These are phyloP conservation scores for Acer yangbiense DNA, from an alignment of 345 rosid genomes.

Conservation along the genomic window DNA sequence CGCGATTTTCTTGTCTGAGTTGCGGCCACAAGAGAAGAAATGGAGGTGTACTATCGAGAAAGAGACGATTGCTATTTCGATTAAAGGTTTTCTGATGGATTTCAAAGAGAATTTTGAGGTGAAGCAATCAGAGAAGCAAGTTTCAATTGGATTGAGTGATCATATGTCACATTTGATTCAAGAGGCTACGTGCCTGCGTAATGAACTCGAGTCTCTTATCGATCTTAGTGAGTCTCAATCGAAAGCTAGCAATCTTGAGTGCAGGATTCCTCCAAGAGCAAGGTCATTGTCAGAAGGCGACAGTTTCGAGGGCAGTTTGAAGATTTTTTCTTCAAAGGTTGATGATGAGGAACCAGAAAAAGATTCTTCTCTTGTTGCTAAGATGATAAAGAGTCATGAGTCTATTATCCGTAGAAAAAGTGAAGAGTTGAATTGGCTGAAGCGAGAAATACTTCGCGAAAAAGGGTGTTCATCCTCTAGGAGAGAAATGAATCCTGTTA, in stretches of 20 bases:
- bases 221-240: conserved; percentile 23
- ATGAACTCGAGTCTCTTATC: conserved; percentile 42
- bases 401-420: conserved; percentile 52
- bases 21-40: conserved; percentile 64
- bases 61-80: conserved; percentile 34
- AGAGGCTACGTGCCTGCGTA: conserved; percentile 35
- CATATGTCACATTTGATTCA: conserved; percentile 43
- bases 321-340: conserved; percentile 12
- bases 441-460: conserved; percentile 26
- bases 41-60: conserved; percentile 69
- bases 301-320: not conserved
- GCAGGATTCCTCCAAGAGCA: conserved; percentile 17
- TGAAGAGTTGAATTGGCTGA: conserved; percentile 36
- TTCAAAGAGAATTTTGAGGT: conserved; percentile 40
- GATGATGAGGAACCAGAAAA: conserved; percentile 21
- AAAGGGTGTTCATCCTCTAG: conserved; percentile 16
- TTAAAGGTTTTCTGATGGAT: conserved; percentile 52
- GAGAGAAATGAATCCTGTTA: conserved; percentile 35
- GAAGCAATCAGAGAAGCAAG: conserved; percentile 29
- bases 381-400: conserved; percentile 68
- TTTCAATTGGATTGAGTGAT: conserved; percentile 31
- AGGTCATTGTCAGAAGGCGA: conserved; percentile 27
- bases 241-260: conserved; percentile 1
- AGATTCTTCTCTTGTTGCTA: conserved; percentile 44
- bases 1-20: conserved; percentile 61